These are phyloP conservation scores for Exserohilum rostratum DNA, from an alignment of 2,329 filamentous ascomycete species.

Conservation along the genomic window DNA sequence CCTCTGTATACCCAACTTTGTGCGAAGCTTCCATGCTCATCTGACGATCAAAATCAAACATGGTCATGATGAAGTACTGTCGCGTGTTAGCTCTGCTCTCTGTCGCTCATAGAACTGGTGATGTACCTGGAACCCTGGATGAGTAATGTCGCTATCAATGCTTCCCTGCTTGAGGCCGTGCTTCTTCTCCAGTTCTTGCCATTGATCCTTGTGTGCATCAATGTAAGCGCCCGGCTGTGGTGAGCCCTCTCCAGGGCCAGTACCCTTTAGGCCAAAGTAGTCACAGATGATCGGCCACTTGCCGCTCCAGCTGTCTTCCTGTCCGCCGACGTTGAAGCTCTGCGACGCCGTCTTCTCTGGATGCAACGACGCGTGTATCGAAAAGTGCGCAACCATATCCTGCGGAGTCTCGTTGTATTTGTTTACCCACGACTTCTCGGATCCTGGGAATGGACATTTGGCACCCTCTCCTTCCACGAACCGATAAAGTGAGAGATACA, in stretches of 20 bases:
- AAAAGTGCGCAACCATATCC: constrained; percentile 52
- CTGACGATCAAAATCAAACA: constrained; percentile 57
- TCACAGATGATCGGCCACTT: constrained; percentile 56
- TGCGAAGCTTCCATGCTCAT: constrained; percentile 52
- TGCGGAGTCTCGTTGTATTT: constrained; percentile 50
- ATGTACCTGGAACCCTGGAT: constrained; percentile 40
- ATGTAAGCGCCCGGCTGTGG: constrained; percentile 41
- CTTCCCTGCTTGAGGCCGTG: constrained; percentile 45
- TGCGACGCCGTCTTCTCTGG: constrained; percentile 49
- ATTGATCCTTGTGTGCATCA: constrained; percentile 33
- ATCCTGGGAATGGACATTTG: constrained; percentile 50
- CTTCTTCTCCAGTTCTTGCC: constrained; percentile 38
- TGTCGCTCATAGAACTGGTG: neutral
- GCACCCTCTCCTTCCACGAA: constrained; percentile 49
- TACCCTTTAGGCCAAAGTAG: constrained; percentile 55
- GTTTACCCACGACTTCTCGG: constrained; percentile 46
- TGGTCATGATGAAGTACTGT: constrained; percentile 43
- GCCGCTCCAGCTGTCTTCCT: constrained; percentile 48
- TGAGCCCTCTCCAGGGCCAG: constrained; percentile 35
- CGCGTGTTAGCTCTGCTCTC: constrained; percentile 4
- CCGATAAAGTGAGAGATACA: constrained; percentile 48
- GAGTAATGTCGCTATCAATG: constrained; percentile 54
- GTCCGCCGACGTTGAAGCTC: constrained; percentile 54
- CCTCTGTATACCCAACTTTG: constrained; percentile 47
- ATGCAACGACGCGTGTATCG: constrained; percentile 51